Conservation (phyloP, 306 rosid genomes). For the Parietaria judaica region DNA sequence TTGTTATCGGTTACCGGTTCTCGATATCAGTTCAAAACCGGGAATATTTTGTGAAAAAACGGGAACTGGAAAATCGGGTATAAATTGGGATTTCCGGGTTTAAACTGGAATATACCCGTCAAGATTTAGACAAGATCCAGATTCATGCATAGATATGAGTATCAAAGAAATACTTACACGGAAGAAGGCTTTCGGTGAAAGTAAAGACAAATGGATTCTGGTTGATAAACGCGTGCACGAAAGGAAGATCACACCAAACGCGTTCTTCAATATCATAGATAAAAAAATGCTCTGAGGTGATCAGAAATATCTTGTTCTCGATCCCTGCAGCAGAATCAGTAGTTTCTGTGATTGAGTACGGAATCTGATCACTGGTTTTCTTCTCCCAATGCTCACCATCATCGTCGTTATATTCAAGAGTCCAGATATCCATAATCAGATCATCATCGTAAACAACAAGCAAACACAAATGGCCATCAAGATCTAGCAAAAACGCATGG, state of each 20-base stretch:
- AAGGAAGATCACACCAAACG: conserved; percentile 12
- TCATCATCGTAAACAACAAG: conserved; percentile 14
- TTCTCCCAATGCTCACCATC: conserved; percentile 15
- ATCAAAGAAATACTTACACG: conserved; percentile 18
- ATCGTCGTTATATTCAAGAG: conserved; percentile 2
- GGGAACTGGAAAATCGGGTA: too few species aligned
- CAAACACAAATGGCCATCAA: conserved; percentile 20
- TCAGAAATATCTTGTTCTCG: conserved; percentile 13
- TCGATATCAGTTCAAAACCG: too few species aligned
- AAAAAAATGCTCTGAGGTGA: conserved; percentile 8
- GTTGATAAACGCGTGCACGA: background rate
- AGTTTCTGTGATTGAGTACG: conserved; percentile 1
- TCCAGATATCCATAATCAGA: conserved; percentile 9
- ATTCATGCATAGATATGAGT: background rate
- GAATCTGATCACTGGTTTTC: conserved; percentile 9
- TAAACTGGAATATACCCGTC: too few species aligned
- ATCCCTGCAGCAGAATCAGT: conserved; percentile 15
- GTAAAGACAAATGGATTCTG: conserved; percentile 11
- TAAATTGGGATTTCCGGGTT: too few species aligned
- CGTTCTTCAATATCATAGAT: conserved; percentile 6
- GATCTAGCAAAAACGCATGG: conserved; percentile 14
- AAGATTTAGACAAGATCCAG: too few species aligned
- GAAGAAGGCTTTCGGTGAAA: conserved; percentile 18
- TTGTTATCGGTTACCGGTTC: too few species aligned
- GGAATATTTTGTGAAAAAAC: too few species aligned